phyloP scores from a whole-genome alignment of 2,329 filamentous ascomycete genomes.

The Sporothrix dimorphospora region DNA sequence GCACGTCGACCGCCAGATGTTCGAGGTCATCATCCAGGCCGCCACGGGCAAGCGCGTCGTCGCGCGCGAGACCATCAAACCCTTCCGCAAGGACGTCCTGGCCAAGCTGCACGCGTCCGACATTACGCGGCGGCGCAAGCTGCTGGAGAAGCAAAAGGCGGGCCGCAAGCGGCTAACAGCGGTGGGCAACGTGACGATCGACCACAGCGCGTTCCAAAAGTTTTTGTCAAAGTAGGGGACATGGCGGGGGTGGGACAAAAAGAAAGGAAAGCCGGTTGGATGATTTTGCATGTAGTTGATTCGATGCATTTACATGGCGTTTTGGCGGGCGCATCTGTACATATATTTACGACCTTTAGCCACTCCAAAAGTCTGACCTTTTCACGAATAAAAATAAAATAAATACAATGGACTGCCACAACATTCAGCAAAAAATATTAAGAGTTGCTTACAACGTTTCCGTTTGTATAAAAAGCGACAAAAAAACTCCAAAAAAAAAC shows the following conservation, averaged over 20 bases:
- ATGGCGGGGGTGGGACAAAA: too few relatives aligned
- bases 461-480: too few relatives aligned
- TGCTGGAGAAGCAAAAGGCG: slow-evolving; percentile 96
- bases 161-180: slow-evolving; percentile 84
- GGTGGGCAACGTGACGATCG: slow-evolving; percentile 91
- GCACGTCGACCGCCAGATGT: slow-evolving; percentile 95
- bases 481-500: slow-evolving; percentile 26
- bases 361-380: neutral
- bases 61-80: slow-evolving; percentile 92
- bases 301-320: slow-evolving; percentile 13
- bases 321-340: neutral
- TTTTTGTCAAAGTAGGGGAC: slow-evolving; percentile 75
- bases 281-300: neutral
- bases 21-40: slow-evolving; percentile 85
- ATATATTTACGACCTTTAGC: neutral
- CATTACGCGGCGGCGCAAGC: slow-evolving; percentile 76
- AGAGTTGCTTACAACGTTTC: too few relatives aligned
- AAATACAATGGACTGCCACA: neutral
- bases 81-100: slow-evolving; percentile 93
- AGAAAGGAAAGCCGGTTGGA: neutral
- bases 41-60: slow-evolving; percentile 80
- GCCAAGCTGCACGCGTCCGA: slow-evolving; percentile 93
- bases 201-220: slow-evolving; percentile 91
- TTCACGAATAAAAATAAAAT: neutral
- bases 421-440: neutral